Evolutionary conservation across 179 eudicot species (phyloP), one percentile per base, ranked within the genome.

Genomic region (Spergularia azorica): DNA sequence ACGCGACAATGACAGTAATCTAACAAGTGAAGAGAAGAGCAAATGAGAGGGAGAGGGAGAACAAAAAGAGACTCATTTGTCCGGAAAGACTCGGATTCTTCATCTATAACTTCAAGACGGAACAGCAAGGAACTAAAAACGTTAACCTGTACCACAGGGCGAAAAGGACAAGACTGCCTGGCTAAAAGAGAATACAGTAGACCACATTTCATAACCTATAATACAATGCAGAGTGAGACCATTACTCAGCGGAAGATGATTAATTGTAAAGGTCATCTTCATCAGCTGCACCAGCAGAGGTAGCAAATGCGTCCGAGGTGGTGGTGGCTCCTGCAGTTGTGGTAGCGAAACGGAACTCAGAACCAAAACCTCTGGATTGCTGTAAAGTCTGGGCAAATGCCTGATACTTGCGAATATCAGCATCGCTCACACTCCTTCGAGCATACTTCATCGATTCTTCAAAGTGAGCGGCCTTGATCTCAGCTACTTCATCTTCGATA

Each of bases 371-470:
- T 75, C 98, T 76, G 0, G 97, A 93, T 78, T 93, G 98, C 87
- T 93, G 98, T 78, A 93, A 67, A 0, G 97, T 92, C 77, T 89
- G 95, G 52, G 97, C 93, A 84, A 92, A 92, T 5, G 90, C 90
- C 84, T 92, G 97, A 75, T 92, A 92, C 70, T 92, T 92, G 71
- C 97, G 90, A 52, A 92, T 92, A 78, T 92, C 97, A 17, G 93
- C 95, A 81, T 92, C 95, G 20, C 95, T 92, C 14, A 92, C 97
- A 84, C 97, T 92, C 80, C 97, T 84, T 0, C 97, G 85, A 7
- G 97, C 97, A 78, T 79, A 92, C 78, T 92, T 92, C 97, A 92
- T 92, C 0, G 97, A 92, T 58, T 92, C 97, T 73, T 90, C 97
- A 76, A 92, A 92, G 58, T 90, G 97, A 32, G 89, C 87, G 39